A percentile compares a stretch with the other conserved stretches of the same genome.
Evolutionary conservation across 345 rosid genomes (phyloP).

Genomic region (Syzygium jambos): DNA sequence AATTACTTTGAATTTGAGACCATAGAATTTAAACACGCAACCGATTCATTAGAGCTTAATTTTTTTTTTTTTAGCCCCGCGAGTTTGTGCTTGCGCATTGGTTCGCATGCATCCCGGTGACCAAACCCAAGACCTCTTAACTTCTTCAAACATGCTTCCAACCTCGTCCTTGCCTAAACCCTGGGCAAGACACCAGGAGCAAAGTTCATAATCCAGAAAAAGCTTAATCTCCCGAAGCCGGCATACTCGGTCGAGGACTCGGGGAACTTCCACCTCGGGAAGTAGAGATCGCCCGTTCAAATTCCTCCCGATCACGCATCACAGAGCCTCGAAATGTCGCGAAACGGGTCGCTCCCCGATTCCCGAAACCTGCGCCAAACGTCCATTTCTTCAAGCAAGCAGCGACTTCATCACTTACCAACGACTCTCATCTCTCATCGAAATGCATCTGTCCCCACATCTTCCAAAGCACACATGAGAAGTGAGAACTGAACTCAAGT

Average conservation of each 20-base stretch:
- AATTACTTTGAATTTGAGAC: not conserved
- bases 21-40: not conserved
- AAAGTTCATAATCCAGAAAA: not conserved
- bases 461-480: not conserved
- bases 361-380: not conserved
- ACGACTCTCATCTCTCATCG: not conserved
- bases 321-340: not conserved
- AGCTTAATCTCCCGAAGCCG: not conserved
- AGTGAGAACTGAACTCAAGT: not conserved
- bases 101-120: not conserved
- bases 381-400: not conserved
- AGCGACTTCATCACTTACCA: not conserved
- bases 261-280: not conserved
- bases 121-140: not conserved
- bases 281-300: not conserved
- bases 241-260: not conserved
- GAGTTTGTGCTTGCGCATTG: not conserved
- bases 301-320: fast-evolving
- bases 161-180: not conserved
- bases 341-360: not conserved
- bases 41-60: not conserved
- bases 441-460: not conserved
- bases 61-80: not conserved
- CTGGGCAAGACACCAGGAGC: not conserved
- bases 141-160: not conserved